These are phyloP conservation scores for Yarrowia yakushimensis DNA, from an alignment of 805 yeast species.

Conservation along the genomic window DNA sequence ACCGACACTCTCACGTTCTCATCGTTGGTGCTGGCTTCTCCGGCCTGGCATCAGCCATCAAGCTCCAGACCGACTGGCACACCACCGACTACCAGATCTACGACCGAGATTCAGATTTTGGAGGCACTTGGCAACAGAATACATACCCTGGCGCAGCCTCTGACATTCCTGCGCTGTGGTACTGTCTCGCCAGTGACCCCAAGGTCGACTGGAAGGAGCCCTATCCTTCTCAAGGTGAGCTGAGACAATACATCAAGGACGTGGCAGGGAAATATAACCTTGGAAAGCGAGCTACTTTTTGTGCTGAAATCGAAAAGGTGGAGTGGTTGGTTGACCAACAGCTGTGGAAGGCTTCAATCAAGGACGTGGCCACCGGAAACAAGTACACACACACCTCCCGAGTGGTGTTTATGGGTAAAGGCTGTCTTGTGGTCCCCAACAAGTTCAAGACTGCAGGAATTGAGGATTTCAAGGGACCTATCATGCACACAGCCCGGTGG, in stretches of 20 bases:
- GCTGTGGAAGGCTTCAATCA: conserved; percentile 9
- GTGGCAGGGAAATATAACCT: conserved; percentile 20
- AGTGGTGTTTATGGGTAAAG: conserved; percentile 23
- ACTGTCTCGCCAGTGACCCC: conserved; percentile 25
- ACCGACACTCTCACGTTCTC: conserved; percentile 9
- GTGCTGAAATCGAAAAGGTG: conserved; percentile 16
- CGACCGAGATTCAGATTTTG: conserved; percentile 24
- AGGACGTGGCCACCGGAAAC: conserved; percentile 3
- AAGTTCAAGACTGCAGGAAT: conserved; percentile 6
- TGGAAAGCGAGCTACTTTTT: background rate
- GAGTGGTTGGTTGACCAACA: conserved; percentile 22
- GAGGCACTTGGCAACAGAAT: conserved; percentile 26
- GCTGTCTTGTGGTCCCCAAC: conserved; percentile 22
- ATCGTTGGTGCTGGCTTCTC: conserved; percentile 29
- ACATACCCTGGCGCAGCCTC: conserved; percentile 27
- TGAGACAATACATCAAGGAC: conserved; percentile 21
- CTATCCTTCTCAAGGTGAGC: conserved; percentile 21
- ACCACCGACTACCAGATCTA: conserved; percentile 27
- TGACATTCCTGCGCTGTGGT: conserved; percentile 25
- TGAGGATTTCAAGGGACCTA: conserved; percentile 24
- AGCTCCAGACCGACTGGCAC: conserved; percentile 27
- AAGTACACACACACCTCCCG: conserved; percentile 5
- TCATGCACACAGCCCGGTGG: conserved; percentile 27
- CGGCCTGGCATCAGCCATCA: conserved; percentile 28
- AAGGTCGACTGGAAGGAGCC: conserved; percentile 25